A percentile compares a stretch with the other conserved stretches of the same genome.
Conservation (phyloP, 192 early-diverging fungal genomes). For the Phycomyces blakesleeanus region DNA sequence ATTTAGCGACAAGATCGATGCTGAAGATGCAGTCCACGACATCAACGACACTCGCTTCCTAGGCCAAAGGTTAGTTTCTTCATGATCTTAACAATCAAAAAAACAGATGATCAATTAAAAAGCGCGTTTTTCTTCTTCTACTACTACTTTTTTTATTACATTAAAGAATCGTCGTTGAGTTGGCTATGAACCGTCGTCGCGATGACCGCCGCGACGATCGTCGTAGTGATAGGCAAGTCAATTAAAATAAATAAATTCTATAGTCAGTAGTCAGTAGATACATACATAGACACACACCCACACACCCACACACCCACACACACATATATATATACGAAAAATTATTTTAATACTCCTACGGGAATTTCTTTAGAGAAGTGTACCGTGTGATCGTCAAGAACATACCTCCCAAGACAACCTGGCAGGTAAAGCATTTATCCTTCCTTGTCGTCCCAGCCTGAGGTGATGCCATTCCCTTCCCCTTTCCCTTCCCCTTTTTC, state of each 20-base stretch:
- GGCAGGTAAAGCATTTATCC: constrained; percentile 67
- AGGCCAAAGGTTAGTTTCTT: constrained; percentile 72
- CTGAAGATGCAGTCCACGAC: constrained; percentile 84
- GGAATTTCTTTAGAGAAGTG: constrained; percentile 3
- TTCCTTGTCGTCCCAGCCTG: constrained; percentile 31
- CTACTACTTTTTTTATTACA: too few species aligned
- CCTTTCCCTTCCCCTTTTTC: constrained; percentile 17
- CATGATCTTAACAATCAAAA: not conserved
- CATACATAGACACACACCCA: too few species aligned
- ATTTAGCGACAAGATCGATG: constrained; percentile 82
- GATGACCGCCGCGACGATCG: constrained; percentile 39
- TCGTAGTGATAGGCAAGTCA: constrained; percentile 23
- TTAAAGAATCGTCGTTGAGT: constrained; percentile 76
- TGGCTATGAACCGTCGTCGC: constrained; percentile 62
- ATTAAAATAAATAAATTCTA: not conserved
- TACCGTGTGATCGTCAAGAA: constrained; percentile 79
- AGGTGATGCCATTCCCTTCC: too few species aligned
- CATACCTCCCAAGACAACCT: constrained; percentile 74
- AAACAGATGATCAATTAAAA: not conserved
- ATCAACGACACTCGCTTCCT: constrained; percentile 78
- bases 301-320: too few species aligned
- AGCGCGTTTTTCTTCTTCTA: constrained; percentile 8
- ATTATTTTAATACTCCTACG: not conserved
- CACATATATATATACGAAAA: not conserved
- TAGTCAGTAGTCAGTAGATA: too few species aligned